Base-by-base conservation (phyloP, 1,139 yeast genomes). In the Hemisphaericaspora lyxosophila region DNA sequence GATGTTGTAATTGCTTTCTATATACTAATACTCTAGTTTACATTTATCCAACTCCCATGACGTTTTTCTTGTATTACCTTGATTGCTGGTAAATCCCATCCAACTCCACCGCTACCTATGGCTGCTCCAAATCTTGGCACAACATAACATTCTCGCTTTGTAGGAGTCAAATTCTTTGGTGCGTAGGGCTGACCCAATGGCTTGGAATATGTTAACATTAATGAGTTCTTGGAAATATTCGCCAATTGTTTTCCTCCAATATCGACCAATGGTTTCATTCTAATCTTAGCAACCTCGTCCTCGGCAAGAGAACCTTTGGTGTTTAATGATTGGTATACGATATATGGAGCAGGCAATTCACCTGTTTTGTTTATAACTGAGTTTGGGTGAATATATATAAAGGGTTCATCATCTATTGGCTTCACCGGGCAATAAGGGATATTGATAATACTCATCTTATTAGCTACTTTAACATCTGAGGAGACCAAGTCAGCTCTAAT, bases 121-220 rank as follows among this genome's bases (percentile, higher is more conserved):
- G 82, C 75, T 8, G 95, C 90, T 8, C 97, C 97, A 56, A 86
- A 81, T 40, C 96, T 65, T 1, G 97, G 97, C 32, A 89, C 83
- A 17, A 90, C 96, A 62, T 88, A 89, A 49, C 95, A 87, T 52
- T 85, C 92, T 49, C 97, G 67, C 49, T 79, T 82, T 1, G 80
- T 76, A 0, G 85, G 67, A 2, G 78, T 64, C 13, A 86, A 53
- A 47, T 71, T 67, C 52, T 82, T 83, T 1, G 95, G 95, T 2
- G 89, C 95, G 52, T 87, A 81, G 3, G 96, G 96, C 39, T 87
- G 85, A 0, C 96, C 96, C 42, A 90, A 65, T 0, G 97, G 97
- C 55, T 90, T 90, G 26, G 97, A 88, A 59, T 84, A 90, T 0
- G 92, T 80, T 35, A 90, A 60, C 35, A 90, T 64, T 0, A 87